Evolutionary conservation across 192 early-diverging fungal species (phyloP).

Genomic region (Rhizophagus prolifer): DNA sequence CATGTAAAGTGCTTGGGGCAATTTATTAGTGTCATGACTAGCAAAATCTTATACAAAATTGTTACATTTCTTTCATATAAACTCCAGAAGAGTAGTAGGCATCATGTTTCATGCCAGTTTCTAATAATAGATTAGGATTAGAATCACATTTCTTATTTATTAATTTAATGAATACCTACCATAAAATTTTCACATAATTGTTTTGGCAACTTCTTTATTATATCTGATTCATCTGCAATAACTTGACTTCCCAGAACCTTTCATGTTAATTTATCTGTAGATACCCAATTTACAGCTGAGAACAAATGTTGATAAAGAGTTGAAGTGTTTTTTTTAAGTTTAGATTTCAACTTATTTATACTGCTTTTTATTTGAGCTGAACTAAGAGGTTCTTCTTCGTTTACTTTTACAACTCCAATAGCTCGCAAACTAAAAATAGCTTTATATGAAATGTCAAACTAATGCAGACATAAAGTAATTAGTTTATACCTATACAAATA

Average conservation of each 20-base stretch:
- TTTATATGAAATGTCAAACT: constrained; percentile 28
- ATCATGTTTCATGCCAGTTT: not conserved
- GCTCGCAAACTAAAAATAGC: constrained; percentile 11
- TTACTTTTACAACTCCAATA: constrained; percentile 19
- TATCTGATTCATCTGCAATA: not conserved
- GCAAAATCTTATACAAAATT: not conserved
- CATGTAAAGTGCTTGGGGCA: not conserved
- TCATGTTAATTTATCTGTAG: not conserved
- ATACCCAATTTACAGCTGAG: not conserved
- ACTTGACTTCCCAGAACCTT: too few species aligned
- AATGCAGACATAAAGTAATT: constrained; percentile 19
- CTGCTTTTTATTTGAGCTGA: not conserved
- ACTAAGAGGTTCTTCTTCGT: constrained; percentile 11
- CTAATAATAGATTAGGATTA: not conserved
- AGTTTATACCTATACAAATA: constrained; percentile 15
- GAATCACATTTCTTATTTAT: constrained; percentile 4
- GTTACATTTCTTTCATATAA: constrained; percentile 9
- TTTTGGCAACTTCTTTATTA: constrained; percentile 1
- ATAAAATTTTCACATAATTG: not conserved
- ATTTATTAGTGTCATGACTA: not conserved
- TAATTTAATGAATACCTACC: not conserved
- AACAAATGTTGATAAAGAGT: constrained; percentile 17
- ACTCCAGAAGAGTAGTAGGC: not conserved
- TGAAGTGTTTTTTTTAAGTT: constrained; percentile 13
- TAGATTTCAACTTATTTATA: constrained; percentile 9